Evolutionary conservation across 169 alveolate species (phyloP), one percentile per base, ranked within the genome.

Genomic region (Pseudocohnilembus persalinus): DNA sequence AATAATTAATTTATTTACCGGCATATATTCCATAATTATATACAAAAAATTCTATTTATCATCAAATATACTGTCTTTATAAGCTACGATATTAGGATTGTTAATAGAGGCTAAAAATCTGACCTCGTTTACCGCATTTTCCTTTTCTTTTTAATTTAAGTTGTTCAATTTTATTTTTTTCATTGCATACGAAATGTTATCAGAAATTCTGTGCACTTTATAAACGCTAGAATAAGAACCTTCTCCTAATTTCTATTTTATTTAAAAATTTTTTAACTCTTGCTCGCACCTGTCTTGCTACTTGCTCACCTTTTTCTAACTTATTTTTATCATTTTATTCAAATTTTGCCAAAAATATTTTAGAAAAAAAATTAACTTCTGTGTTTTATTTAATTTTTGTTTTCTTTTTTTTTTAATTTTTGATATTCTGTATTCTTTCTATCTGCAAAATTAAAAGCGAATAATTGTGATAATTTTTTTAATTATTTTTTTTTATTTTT

Each of bases 161-260:
- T 81, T 76, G 20, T 82, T 68, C 74, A 93, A 73, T 68, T 90
- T 84, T 29, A 93, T 93, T 63, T 89, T 86, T 73, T 93, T 93
- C 83, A 88, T 81, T 49, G 97, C 97, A 78, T 93, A 93, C 11
- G 74, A 80, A 73, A 83, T 35, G 24, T 87, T 86, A 76, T 93
- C 95, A 31, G 74, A 77, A 32, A 85, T 90, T 84, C 95, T 77
- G 33, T 88, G 79, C 4, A 93, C 97, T 80, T 88, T 88, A 64
- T 91, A 89, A 27, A 93, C 97, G 24, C 87, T 64, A 28, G 94
- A 90, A 76, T 91, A 93, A 30, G 95, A 88, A n/a, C 97, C 97
- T 88, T 91, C 92, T 11, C 97, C 97, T 73, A 91, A 73, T 33
- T 77, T 73, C 77, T 81, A 79, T n/a, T 89, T 31, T 6, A 84